These are phyloP conservation scores for Suillus luteus DNA, from an alignment of 768 basidiomycete species.

Conservation along the genomic window DNA sequence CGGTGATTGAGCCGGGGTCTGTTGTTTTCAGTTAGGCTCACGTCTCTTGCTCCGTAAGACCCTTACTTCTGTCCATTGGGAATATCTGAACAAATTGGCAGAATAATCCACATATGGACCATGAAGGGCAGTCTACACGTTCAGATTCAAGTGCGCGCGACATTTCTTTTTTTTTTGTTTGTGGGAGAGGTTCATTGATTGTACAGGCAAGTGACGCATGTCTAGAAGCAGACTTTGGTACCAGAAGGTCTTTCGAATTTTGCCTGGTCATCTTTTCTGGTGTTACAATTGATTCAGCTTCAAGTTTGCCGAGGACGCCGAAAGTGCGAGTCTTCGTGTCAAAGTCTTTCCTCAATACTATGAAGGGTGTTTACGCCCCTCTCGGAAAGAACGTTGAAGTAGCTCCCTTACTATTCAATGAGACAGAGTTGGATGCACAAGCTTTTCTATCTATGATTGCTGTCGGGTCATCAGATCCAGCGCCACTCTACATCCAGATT, in stretches of 20 bases:
- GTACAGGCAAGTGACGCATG: conserved; percentile 6
- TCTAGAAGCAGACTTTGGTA: neutral
- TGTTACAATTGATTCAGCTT: too few species aligned
- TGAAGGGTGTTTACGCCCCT: conserved; percentile 48
- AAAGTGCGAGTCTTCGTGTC: conserved; percentile 49
- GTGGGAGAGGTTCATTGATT: neutral
- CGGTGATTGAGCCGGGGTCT: neutral
- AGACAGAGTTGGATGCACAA: conserved; percentile 56
- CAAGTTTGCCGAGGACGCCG: conserved; percentile 11
- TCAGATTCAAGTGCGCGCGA: neutral
- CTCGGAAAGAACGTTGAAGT: conserved; percentile 47
- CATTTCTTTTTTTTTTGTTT: neutral
- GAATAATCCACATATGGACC: conserved; percentile 8
- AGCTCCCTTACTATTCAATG: conserved; percentile 49
- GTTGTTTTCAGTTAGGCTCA: neutral
- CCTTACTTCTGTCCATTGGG: neutral
- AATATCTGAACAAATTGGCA: neutral
- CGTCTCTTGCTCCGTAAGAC: conserved; percentile 2
- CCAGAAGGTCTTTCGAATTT: too few species aligned
- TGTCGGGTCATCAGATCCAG: conserved; percentile 49
- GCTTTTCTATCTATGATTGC: conserved; percentile 70
- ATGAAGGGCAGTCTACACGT: conserved; percentile 5
- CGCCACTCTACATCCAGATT: conserved; percentile 64
- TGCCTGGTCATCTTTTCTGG: too few species aligned
- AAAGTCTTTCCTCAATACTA: conserved; percentile 51